Percentiles rank a stretch among this genome's conserved stretches.
phyloP scores from a whole-genome alignment of 768 basidiomycete genomes.

The Rhizopogon vesiculosus region DNA sequence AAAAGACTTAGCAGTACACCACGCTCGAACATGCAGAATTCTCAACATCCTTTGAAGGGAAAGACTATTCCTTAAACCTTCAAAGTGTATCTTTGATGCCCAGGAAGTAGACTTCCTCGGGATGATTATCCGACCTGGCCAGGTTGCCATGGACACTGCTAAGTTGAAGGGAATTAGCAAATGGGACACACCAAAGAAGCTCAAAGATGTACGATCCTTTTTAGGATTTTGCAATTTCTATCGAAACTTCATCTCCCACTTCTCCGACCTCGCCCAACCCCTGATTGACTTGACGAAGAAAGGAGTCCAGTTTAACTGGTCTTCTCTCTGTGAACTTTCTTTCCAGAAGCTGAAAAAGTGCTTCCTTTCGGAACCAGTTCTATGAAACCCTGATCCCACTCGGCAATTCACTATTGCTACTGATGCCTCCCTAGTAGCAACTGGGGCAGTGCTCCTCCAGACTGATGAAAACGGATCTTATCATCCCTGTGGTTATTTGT shows the following conservation, averaged over 20 bases:
- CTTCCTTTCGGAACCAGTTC: background rate
- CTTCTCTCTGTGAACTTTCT: conserved; percentile 6
- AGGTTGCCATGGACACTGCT: no score
- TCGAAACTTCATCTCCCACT: conserved; percentile 34
- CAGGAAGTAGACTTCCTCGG: no score
- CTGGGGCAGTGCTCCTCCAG: background rate
- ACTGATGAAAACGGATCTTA: conserved; percentile 6
- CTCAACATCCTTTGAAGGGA: no score
- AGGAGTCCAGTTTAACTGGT: background rate
- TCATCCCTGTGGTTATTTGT: conserved; percentile 28
- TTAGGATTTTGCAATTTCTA: conserved; percentile 45
- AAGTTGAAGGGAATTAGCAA: no score
- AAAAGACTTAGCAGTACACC: no score
- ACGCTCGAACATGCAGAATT: no score
- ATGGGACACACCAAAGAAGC: conserved; percentile 16
- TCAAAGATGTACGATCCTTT: conserved; percentile 34
- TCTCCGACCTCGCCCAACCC: conserved; percentile 17
- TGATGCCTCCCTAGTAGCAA: background rate
- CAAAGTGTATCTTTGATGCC: no score
- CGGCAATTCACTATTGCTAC: background rate
- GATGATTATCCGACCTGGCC: no score
- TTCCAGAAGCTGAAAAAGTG: conserved; percentile 20
- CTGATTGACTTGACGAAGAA: no score
- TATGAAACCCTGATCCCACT: background rate
- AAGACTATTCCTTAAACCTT: no score